Conservation (phyloP, 345 rosid species). For the Excoecaria cochinchinensis region DNA sequence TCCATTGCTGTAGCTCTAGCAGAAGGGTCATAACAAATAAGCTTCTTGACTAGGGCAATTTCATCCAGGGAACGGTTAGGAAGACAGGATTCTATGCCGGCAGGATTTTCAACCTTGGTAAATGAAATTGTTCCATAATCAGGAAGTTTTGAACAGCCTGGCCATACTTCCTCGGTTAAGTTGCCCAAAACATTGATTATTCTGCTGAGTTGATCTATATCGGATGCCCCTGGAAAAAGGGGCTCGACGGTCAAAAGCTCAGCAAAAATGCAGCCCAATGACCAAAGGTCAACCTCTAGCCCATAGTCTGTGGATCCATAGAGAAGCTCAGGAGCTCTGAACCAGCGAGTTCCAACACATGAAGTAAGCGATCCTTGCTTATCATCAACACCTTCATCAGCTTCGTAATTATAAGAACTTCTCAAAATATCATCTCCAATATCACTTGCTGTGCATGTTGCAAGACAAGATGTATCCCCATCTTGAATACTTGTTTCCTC, state of each 20-base stretch:
- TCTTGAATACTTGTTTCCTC: conserved; percentile 62
- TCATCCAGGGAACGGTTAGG: conserved; percentile 51
- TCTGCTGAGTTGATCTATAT: conserved; percentile 82
- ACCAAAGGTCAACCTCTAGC: conserved; percentile 83
- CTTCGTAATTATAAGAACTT: conserved; percentile 54
- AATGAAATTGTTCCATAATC: conserved; percentile 77
- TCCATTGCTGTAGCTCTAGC: conserved; percentile 73
- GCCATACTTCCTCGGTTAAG: conserved; percentile 74
- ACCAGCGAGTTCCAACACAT: conserved; percentile 98
- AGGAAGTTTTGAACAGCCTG: conserved; percentile 70
- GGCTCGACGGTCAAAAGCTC: conserved; percentile 79
- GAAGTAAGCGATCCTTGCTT: conserved; percentile 65
- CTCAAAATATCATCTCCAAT: conserved; percentile 66
- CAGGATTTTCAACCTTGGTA: conserved; percentile 64
- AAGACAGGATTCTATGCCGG: conserved; percentile 62
- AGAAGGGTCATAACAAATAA: conserved; percentile 76
- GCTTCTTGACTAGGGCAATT: conserved; percentile 60
- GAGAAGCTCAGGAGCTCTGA: conserved; percentile 88
- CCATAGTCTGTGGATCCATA: conserved; percentile 84
- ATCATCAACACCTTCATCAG: conserved; percentile 51
- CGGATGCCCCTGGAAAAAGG: conserved; percentile 81
- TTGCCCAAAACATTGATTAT: conserved; percentile 70
- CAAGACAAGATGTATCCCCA: conserved; percentile 77
- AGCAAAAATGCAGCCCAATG: conserved; percentile 83
- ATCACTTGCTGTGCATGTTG: conserved; percentile 79